phyloP scores from a whole-genome alignment of 495 filamentous ascomycete genomes.

The Annulohypoxylon nitens region DNA sequence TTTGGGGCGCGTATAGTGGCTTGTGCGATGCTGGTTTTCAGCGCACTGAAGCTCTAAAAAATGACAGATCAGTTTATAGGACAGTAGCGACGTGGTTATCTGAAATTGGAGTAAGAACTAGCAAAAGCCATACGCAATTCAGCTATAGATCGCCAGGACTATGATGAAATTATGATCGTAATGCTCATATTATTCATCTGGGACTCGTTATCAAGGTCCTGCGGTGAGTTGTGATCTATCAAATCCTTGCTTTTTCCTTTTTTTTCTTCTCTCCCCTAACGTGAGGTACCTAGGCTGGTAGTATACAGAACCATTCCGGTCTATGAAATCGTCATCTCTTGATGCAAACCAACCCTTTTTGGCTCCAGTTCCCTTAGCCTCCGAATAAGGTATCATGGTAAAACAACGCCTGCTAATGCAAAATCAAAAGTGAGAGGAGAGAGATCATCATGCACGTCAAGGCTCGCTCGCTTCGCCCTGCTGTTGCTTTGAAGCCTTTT shows the following conservation, averaged over 20 bases:
- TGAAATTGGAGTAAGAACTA: slow-evolving; percentile 13
- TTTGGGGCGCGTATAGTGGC: slow-evolving; percentile 40
- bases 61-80: neutral
- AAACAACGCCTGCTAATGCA: slow-evolving; percentile 46
- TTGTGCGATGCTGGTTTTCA: slow-evolving; percentile 33
- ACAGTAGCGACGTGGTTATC: neutral
- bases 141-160: slow-evolving; percentile 17
- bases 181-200: slow-evolving; percentile 30
- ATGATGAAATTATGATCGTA: slow-evolving; percentile 8
- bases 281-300: slow-evolving; percentile 10
- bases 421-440: slow-evolving; percentile 34
- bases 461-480: slow-evolving; percentile 18
- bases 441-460: slow-evolving; percentile 29
- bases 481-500: slow-evolving; percentile 50
- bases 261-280: slow-evolving; percentile 8
- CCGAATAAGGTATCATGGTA: slow-evolving; percentile 43
- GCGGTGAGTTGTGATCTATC: slow-evolving; percentile 22
- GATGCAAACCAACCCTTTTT: slow-evolving; percentile 25
- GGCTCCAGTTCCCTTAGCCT: slow-evolving; percentile 30
- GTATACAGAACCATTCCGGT: slow-evolving; percentile 34
- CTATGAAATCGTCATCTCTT: slow-evolving; percentile 35
- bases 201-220: slow-evolving; percentile 13
- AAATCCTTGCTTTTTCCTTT: slow-evolving; percentile 18
- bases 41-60: slow-evolving; percentile 12
- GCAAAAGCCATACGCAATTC: neutral